These are phyloP conservation scores for Lentinula sp. DNA, from an alignment of 768 basidiomycete genomes.

Conservation along the genomic window DNA sequence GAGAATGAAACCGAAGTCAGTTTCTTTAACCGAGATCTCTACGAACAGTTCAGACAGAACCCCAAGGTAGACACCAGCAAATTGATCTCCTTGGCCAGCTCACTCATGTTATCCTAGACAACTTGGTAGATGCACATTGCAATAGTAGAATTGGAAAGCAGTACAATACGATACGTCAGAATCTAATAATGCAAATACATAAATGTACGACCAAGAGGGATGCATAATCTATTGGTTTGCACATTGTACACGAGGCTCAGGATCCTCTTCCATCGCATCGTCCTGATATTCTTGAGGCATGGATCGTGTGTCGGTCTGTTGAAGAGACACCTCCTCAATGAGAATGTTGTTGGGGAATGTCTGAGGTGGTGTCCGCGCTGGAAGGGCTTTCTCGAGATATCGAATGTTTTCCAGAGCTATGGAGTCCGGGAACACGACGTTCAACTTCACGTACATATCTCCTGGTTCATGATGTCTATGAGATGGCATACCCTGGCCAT, in stretches of 20 bases:
- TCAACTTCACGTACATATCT: slow-evolving; percentile 83
- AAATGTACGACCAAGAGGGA: slow-evolving; percentile 11
- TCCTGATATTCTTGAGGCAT: slow-evolving; percentile 43
- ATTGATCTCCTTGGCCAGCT: neutral
- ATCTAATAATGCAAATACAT: slow-evolving; percentile 17
- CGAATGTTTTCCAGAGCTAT: slow-evolving; percentile 64
- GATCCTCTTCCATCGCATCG: slow-evolving; percentile 92
- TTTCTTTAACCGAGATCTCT: slow-evolving; percentile 76
- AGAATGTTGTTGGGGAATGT: slow-evolving; percentile 61
- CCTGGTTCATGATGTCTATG: slow-evolving; percentile 96
- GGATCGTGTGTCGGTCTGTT: slow-evolving; percentile 70
- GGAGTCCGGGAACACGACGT: slow-evolving; percentile 83
- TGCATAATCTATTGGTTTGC: slow-evolving; percentile 65
- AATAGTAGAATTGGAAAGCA: neutral
- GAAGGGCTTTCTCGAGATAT: slow-evolving; percentile 79
- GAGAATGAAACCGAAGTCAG: slow-evolving; percentile 97
- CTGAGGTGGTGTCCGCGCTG: slow-evolving; percentile 63
- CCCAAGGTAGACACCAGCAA: slow-evolving; percentile 55
- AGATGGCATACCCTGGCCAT: slow-evolving; percentile 97
- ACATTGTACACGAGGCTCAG: slow-evolving; percentile 90
- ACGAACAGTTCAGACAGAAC: slow-evolving; percentile 76
- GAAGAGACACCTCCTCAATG: slow-evolving; percentile 81
- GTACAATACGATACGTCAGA: neutral
- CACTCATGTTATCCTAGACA: neutral
- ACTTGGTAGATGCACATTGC: neutral